phyloP scores from a whole-genome alignment of 495 filamentous ascomycete genomes.

The Xylaria cubensis region DNA sequence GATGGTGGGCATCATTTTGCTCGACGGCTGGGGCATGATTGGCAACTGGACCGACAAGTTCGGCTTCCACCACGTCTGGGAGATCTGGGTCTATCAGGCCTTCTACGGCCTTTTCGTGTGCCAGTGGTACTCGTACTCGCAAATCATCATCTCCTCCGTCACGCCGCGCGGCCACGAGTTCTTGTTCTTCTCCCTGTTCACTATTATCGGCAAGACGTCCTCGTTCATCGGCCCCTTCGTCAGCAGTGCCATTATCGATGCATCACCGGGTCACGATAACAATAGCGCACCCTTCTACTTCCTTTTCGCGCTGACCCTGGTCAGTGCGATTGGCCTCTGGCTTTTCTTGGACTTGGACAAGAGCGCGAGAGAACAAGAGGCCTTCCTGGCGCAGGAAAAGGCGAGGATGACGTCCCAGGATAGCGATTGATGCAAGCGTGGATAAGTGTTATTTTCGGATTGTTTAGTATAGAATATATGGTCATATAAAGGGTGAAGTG shows the following conservation, averaged over 20 bases:
- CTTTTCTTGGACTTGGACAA: conserved; percentile 64
- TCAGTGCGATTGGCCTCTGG: conserved; percentile 59
- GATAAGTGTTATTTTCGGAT: not conserved
- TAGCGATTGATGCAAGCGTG: conserved; percentile 1
- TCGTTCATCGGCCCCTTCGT: conserved; percentile 70
- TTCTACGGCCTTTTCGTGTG: conserved; percentile 71
- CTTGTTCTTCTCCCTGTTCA: conserved; percentile 71
- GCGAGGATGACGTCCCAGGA: conserved; percentile 28
- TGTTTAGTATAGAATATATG: not conserved
- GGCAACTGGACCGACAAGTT: conserved; percentile 68
- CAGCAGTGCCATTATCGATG: conserved; percentile 71
- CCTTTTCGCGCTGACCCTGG: conserved; percentile 57
- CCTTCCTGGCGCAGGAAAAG: conserved; percentile 55
- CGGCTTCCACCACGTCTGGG: conserved; percentile 68
- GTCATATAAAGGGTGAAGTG: not conserved
- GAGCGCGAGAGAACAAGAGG: conserved; percentile 63
- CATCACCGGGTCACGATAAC: conserved; percentile 55
- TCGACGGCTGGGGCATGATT: conserved; percentile 72
- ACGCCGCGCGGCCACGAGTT: conserved; percentile 70
- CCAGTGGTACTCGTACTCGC: conserved; percentile 72
- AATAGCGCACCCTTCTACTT: conserved; percentile 69
- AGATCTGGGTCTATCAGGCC: conserved; percentile 68
- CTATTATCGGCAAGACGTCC: conserved; percentile 69
- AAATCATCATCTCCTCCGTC: conserved; percentile 73
- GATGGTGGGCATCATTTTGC: conserved; percentile 61